Evolutionary conservation across 257 asterid genomes (phyloP).

Genomic region (Lantana camara): DNA sequence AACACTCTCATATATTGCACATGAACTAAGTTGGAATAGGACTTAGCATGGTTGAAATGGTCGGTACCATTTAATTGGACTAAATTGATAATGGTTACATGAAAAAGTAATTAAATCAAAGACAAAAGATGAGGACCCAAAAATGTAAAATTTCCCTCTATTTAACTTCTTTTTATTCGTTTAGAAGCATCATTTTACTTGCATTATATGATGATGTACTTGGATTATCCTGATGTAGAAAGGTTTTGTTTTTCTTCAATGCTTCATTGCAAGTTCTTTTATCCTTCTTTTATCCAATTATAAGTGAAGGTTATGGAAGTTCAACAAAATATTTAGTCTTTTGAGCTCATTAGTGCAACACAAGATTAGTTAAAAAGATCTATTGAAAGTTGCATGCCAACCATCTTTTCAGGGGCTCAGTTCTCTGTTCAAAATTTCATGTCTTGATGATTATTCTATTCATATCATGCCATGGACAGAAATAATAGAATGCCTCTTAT

Average conservation of each 20-base stretch:
- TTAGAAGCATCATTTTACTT: no score
- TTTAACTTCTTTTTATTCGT: no score
- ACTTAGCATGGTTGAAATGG: neutral
- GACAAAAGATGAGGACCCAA: neutral
- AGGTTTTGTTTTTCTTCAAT: neutral
- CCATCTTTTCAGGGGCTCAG: neutral
- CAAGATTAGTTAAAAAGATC: neutral
- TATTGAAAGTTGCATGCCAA: neutral
- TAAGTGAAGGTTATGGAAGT: neutral
- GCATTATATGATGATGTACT: neutral
- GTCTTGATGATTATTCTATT: neutral
- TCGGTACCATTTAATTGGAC: neutral
- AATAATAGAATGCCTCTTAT: slow-evolving; percentile 20
- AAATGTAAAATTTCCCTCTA: neutral
- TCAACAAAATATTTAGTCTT: neutral
- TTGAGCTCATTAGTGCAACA: neutral
- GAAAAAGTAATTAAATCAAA: neutral
- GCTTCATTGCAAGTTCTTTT: neutral
- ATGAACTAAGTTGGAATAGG: neutral
- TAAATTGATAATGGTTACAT: neutral
- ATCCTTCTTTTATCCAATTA: no score
- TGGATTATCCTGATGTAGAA: neutral
- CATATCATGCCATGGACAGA: slow-evolving; percentile 6
- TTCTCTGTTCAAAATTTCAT: neutral
- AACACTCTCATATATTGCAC: neutral